Conservation (phyloP, 768 basidiomycete species). For the Naganishia randhawae region DNA sequence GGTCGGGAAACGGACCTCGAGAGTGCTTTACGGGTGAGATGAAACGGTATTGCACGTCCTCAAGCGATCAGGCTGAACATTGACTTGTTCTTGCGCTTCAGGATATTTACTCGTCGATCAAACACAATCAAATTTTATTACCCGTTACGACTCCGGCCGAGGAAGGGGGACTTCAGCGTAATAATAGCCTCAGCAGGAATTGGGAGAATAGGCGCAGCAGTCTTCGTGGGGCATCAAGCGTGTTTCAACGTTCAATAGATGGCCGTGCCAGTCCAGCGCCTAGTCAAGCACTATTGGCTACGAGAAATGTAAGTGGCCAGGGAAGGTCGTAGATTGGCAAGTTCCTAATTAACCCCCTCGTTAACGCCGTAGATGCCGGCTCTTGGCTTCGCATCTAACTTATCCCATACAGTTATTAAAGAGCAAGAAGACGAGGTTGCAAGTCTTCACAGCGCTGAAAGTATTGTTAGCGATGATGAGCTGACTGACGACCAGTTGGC, state of each 20-base stretch:
- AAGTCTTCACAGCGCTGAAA: conserved; percentile 63
- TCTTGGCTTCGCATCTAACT: conserved; percentile 92
- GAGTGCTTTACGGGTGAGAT: conserved; percentile 63
- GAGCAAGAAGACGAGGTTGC: conserved; percentile 84
- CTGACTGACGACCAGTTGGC: conserved; percentile 95
- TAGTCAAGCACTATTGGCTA: conserved; percentile 82
- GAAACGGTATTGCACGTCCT: not conserved
- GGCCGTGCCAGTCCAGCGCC: conserved; percentile 92
- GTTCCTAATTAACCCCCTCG: conserved; percentile 56
- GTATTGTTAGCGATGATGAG: conserved; percentile 57
- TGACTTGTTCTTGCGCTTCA: not conserved
- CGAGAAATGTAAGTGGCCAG: conserved; percentile 56
- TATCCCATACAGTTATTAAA: conserved; percentile 92
- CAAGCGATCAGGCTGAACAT: not conserved
- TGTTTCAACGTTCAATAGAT: conserved; percentile 51
- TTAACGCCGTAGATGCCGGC: conserved; percentile 61
- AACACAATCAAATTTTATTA: conserved; percentile 82
- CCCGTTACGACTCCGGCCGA: conserved; percentile 52
- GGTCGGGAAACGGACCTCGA: conserved; percentile 84
- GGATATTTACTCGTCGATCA: conserved; percentile 91
- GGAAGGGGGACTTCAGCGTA: not conserved
- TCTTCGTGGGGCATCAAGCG: not conserved
- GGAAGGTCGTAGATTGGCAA: conserved; percentile 16
- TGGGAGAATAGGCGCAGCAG: not conserved
- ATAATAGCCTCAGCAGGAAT: not conserved